phyloP scores from a whole-genome alignment of 768 basidiomycete genomes.

The Amanita rimosa region DNA sequence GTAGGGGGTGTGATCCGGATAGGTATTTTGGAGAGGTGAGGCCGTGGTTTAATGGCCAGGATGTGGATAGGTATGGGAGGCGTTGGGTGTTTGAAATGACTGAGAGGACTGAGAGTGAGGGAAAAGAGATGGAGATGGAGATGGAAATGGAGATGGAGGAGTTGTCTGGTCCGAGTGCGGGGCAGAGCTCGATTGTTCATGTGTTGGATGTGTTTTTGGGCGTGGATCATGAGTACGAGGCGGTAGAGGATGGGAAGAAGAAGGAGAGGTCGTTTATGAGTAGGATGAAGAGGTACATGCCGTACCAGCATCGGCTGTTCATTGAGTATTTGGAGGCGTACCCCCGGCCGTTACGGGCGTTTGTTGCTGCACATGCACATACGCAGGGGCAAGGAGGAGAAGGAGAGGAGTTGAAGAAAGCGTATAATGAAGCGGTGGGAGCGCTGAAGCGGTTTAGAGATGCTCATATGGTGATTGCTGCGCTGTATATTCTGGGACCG shows the following conservation, averaged over 20 bases:
- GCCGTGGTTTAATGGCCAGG: slow-evolving; percentile 78
- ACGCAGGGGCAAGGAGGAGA: slow-evolving; percentile 13
- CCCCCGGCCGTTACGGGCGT: slow-evolving; percentile 47
- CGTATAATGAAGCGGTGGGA: slow-evolving; percentile 55
- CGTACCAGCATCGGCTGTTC: slow-evolving; percentile 70
- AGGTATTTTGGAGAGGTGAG: slow-evolving; percentile 66
- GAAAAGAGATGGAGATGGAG: slow-evolving; percentile 17
- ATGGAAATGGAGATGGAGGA: slow-evolving; percentile 28
- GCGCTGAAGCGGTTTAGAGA: slow-evolving; percentile 69
- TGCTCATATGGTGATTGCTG: slow-evolving; percentile 65
- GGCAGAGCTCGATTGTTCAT: slow-evolving; percentile 72
- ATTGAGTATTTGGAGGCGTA: slow-evolving; percentile 50
- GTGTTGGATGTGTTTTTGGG: slow-evolving; percentile 65
- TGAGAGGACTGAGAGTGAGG: slow-evolving; percentile 16
- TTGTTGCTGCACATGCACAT: slow-evolving; percentile 29
- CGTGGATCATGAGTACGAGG: slow-evolving; percentile 35
- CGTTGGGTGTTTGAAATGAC: slow-evolving; percentile 34
- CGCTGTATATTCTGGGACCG: slow-evolving; percentile 67
- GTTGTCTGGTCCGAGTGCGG: slow-evolving; percentile 72
- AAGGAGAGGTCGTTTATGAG: slow-evolving; percentile 44
- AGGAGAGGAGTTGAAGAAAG: slow-evolving; percentile 22
- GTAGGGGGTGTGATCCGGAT: slow-evolving; percentile 63
- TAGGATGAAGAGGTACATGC: slow-evolving; percentile 79
- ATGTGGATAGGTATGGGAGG: slow-evolving; percentile 33
- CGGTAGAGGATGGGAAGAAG: slow-evolving; percentile 7